Percentiles rank a stretch among this genome's conserved stretches.
phyloP scores from a whole-genome alignment of 2,329 filamentous ascomycete genomes.

The Lizonia empirigonia region DNA sequence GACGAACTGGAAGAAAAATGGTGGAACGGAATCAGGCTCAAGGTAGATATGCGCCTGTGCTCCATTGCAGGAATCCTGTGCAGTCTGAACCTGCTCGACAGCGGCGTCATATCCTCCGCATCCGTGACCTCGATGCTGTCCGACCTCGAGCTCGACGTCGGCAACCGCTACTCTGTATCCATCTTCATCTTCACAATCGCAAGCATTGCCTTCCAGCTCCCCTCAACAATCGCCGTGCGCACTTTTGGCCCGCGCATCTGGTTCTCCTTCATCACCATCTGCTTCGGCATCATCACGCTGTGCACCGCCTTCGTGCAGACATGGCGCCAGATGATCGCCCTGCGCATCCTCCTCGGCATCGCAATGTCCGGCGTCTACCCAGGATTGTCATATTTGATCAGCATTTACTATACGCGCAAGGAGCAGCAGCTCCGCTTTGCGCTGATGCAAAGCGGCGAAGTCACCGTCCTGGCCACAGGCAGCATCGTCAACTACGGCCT shows the following conservation, averaged over 20 bases:
- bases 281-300: slow-evolving; percentile 69
- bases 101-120: slow-evolving; percentile 71
- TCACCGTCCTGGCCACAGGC: slow-evolving; percentile 68
- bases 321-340: slow-evolving; percentile 72
- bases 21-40: slow-evolving; percentile 60
- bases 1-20: slow-evolving; percentile 38
- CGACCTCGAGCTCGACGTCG: slow-evolving; percentile 65
- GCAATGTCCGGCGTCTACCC: slow-evolving; percentile 58
- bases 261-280: slow-evolving; percentile 65
- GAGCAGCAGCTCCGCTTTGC: slow-evolving; percentile 71
- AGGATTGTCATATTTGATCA: slow-evolving; percentile 59
- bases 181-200: slow-evolving; percentile 77
- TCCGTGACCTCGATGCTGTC: slow-evolving; percentile 71
- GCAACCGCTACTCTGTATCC: slow-evolving; percentile 69
- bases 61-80: slow-evolving; percentile 74
- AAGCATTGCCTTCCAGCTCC: slow-evolving; percentile 70
- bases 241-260: slow-evolving; percentile 67
- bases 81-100: slow-evolving; percentile 71
- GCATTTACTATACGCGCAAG: slow-evolving; percentile 67
- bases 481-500: slow-evolving; percentile 71
- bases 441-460: slow-evolving; percentile 67
- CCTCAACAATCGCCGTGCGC: slow-evolving; percentile 69
- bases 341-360: slow-evolving; percentile 69
- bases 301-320: slow-evolving; percentile 70
- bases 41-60: slow-evolving; percentile 71